phyloP scores from a whole-genome alignment of 2,329 filamentous ascomycete species.

The Fusarium mangiferae region DNA sequence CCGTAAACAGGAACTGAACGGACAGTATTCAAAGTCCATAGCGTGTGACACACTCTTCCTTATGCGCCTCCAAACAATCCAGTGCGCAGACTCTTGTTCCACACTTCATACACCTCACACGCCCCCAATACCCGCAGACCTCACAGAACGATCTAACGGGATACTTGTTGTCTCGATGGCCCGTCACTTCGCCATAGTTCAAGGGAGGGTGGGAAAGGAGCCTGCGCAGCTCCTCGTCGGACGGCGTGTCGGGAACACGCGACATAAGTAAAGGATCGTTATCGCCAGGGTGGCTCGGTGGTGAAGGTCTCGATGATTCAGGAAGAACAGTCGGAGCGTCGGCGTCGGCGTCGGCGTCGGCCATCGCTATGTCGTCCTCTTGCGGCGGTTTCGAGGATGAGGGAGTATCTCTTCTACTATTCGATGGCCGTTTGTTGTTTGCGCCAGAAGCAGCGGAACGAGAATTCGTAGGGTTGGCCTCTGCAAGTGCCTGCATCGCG shows the following conservation, averaged over 20 bases:
- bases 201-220: constrained; percentile 73
- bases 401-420: constrained; percentile 43
- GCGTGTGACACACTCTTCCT: constrained; percentile 75
- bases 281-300: constrained; percentile 59
- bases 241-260: constrained; percentile 66
- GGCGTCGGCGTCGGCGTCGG: constrained; percentile 41
- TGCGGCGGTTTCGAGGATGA: constrained; percentile 31
- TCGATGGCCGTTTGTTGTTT: constrained; percentile 44
- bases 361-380: constrained; percentile 45
- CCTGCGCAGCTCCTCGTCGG: constrained; percentile 69
- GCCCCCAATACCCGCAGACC: constrained; percentile 85
- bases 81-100: constrained; percentile 81
- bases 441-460: constrained; percentile 46
- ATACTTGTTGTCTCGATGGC: constrained; percentile 58
- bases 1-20: not conserved
- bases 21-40: constrained; percentile 59
- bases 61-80: constrained; percentile 77
- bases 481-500: constrained; percentile 65
- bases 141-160: constrained; percentile 77
- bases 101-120: constrained; percentile 80
- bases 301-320: constrained; percentile 47
- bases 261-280: constrained; percentile 67
- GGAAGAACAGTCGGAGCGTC: constrained; percentile 48
- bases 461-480: constrained; percentile 50
- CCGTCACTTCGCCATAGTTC: constrained; percentile 72